A percentile compares a stretch with the other conserved stretches of the same genome.
Conservation (phyloP, 371 early-diverging fungal species). For the Rhizopus stolonifer region DNA sequence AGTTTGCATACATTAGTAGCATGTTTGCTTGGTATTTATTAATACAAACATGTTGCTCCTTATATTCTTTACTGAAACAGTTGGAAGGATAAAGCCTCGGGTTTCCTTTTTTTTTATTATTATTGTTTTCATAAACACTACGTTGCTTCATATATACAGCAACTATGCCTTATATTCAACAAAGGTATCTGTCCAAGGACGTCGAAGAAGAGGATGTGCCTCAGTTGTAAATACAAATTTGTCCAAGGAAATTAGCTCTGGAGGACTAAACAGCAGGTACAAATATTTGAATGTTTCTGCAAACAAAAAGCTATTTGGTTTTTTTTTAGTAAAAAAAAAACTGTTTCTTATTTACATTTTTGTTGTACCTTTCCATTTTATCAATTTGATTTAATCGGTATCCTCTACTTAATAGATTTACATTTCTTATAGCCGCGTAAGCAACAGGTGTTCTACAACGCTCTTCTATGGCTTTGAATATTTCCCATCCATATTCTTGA, state of each 20-base stretch:
- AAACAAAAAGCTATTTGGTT: constrained; percentile 75
- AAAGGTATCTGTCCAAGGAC: constrained; percentile 5
- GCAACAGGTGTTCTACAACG: constrained; percentile 56
- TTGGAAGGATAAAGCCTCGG: too few relatives aligned
- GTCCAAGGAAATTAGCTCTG: constrained; percentile 19
- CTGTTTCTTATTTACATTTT: too few relatives aligned
- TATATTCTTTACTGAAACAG: too few relatives aligned
- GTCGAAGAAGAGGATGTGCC: constrained; percentile 18
- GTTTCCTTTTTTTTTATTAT: too few relatives aligned
- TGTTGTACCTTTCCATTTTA: constrained; percentile 50
- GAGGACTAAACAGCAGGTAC: constrained; percentile 18
- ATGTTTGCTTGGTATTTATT: too few relatives aligned
- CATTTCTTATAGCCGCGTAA: constrained; percentile 60
- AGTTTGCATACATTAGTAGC: too few relatives aligned
- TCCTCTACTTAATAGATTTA: constrained; percentile 26
- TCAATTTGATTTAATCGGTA: constrained; percentile 35
- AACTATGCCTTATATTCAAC: not conserved
- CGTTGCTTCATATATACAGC: too few relatives aligned
- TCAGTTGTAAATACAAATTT: constrained; percentile 22
- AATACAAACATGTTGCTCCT: too few relatives aligned
- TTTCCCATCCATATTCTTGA: constrained; percentile 62
- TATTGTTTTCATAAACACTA: too few relatives aligned
- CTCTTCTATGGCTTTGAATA: constrained; percentile 65
- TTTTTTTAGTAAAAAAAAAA: too few relatives aligned
- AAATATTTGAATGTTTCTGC: constrained; percentile 39